These are phyloP conservation scores for Plectosphaerella sp. DNA, from an alignment of 2,329 filamentous ascomycete species.

Conservation along the genomic window DNA sequence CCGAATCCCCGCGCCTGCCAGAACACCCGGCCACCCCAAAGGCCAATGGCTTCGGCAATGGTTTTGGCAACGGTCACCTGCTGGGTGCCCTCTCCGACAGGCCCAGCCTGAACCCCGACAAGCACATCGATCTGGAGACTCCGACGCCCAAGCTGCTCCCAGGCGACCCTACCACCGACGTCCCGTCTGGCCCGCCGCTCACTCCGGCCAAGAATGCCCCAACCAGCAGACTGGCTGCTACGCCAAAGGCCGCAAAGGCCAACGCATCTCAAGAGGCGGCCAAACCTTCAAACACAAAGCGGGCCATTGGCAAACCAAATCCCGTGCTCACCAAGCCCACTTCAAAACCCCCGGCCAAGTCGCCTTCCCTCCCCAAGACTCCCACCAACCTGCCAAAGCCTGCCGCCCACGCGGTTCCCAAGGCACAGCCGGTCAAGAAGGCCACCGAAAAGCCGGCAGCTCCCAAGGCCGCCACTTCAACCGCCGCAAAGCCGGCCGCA, in stretches of 20 bases:
- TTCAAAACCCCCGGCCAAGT: conserved; percentile 27
- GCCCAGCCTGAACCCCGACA: conserved; percentile 34
- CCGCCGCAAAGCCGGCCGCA: conserved; percentile 17
- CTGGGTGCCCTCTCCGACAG: conserved; percentile 22
- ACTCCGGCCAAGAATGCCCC: conserved; percentile 5
- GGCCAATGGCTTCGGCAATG: conserved; percentile 9
- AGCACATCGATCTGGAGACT: conserved; percentile 33
- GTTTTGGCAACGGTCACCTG: conserved; percentile 14
- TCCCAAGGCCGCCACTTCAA: conserved; percentile 19
- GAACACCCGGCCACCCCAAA: neutral
- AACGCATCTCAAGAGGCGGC: neutral
- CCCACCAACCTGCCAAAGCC: conserved; percentile 28
- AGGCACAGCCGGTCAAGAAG: conserved; percentile 6
- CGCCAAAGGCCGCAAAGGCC: conserved; percentile 15
- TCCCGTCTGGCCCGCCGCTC: neutral
- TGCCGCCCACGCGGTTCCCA: conserved; percentile 15
- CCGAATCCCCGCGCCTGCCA: conserved; percentile 33
- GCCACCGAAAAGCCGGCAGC: conserved; percentile 28
- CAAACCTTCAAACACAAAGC: conserved; percentile 13
- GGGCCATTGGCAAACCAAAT: conserved; percentile 15
- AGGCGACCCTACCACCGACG: conserved; percentile 19
- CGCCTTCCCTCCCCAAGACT: conserved; percentile 30
- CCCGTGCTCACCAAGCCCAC: conserved; percentile 21
- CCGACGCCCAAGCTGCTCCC: conserved; percentile 23
- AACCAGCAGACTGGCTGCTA: conserved; percentile 15